phyloP scores from a whole-genome alignment of 306 rosid genomes.

The Morella rubra region DNA sequence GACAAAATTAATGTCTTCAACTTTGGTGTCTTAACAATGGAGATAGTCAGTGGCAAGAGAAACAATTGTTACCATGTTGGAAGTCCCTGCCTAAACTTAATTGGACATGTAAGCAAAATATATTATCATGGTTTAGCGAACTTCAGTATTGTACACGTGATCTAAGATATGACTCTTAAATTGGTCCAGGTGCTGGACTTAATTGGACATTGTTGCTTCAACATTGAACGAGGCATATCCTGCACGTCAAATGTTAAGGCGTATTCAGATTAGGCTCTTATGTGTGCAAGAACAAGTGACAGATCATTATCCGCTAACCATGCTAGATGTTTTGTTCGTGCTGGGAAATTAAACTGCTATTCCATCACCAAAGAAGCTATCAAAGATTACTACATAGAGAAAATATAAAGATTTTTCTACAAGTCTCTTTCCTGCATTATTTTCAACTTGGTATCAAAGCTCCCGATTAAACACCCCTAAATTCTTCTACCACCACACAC shows the following conservation, averaged over 20 bases:
- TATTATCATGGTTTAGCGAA: not conserved
- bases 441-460: too few relatives aligned
- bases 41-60: constrained; percentile 43
- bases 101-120: constrained; percentile 43
- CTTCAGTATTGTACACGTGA: not conserved
- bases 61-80: constrained; percentile 7
- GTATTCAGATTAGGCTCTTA: constrained; percentile 30
- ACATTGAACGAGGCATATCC: constrained; percentile 20
- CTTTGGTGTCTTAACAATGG: constrained; percentile 39
- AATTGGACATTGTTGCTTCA: constrained; percentile 28
- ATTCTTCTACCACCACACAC: too few relatives aligned
- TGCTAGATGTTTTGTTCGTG: constrained; percentile 56
- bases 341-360: constrained; percentile 46
- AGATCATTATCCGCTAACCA: constrained; percentile 37
- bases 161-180: not conserved
- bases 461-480: too few relatives aligned
- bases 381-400: not conserved
- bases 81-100: constrained; percentile 27
- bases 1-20: constrained; percentile 42
- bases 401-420: too few relatives aligned
- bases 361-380: constrained; percentile 42
- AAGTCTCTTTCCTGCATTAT: too few relatives aligned
- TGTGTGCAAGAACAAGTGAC: constrained; percentile 38
- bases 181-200: constrained; percentile 43
- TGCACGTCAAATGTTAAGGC: constrained; percentile 22